Evolutionary conservation across 2,329 filamentous ascomycete genomes (phyloP).

Genomic region (Aureobasidium uvarum): DNA sequence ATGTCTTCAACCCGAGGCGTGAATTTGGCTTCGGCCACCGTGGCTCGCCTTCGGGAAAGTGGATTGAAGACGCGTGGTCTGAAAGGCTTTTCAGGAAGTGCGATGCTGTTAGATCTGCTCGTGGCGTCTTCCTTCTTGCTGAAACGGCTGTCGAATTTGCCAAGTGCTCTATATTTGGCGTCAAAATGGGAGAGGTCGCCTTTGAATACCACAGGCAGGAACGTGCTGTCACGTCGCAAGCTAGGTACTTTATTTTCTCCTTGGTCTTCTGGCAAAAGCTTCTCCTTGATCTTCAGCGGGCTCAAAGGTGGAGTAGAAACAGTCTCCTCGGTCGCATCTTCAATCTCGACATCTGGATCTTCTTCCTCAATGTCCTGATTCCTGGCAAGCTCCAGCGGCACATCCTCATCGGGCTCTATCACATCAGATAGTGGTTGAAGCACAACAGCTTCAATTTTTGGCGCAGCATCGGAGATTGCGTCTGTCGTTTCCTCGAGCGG

Average conservation of each 20-base stretch:
- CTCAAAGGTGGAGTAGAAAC: slow-evolving; percentile 42
- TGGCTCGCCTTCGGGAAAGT: slow-evolving; percentile 23
- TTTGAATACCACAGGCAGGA: slow-evolving; percentile 54
- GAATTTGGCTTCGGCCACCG: background rate
- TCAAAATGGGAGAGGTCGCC: slow-evolving; percentile 50
- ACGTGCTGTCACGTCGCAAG: slow-evolving; percentile 45
- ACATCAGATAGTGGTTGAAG: background rate
- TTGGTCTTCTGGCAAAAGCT: slow-evolving; percentile 49
- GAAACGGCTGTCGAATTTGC: slow-evolving; percentile 42
- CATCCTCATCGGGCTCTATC: background rate
- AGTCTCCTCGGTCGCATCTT: background rate
- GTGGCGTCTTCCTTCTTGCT: background rate
- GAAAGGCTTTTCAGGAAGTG: slow-evolving; percentile 28
- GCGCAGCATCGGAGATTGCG: background rate
- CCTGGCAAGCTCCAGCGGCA: background rate
- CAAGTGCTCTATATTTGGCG: slow-evolving; percentile 53
- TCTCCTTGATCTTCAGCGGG: slow-evolving; percentile 46
- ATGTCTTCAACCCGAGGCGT: background rate
- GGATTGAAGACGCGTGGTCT: slow-evolving; percentile 24
- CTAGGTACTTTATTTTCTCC: slow-evolving; percentile 33
- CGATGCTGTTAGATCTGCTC: slow-evolving; percentile 26
- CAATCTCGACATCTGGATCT: background rate
- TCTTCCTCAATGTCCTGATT: background rate
- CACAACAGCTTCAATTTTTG: background rate
- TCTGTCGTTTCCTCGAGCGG: background rate